These are phyloP conservation scores for Persicaria tinctoria DNA, from an alignment of 148 eudicot genomes.

Conservation along the genomic window DNA sequence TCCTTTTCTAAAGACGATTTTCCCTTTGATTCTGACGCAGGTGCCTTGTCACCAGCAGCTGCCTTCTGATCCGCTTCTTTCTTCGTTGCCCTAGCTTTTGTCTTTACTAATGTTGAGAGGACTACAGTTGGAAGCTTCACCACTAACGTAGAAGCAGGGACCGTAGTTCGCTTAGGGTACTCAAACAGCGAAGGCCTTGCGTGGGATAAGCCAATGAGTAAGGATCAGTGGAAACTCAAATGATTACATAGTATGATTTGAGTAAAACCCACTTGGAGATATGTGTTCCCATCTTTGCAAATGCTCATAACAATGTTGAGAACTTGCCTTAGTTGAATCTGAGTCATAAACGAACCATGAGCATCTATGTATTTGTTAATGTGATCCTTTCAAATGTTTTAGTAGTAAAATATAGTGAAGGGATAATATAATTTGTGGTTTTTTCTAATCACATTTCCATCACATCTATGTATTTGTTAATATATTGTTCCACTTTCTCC, in stretches of 20 bases:
- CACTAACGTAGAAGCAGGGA: conserved; percentile 64
- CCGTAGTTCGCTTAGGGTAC: conserved; percentile 87
- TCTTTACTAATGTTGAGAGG: conserved; percentile 71
- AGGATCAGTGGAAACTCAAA: no score
- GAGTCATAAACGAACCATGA: background rate
- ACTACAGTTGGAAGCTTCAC: conserved; percentile 90
- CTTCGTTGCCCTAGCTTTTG: conserved; percentile 73
- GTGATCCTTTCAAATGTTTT: background rate
- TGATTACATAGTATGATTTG: no score
- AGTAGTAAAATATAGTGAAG: background rate
- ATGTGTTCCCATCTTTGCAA: conserved; percentile 78
- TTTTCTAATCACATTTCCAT: conserved; percentile 61
- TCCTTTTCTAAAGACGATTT: no score
- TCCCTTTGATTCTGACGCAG: no score
- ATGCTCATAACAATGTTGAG: conserved; percentile 65
- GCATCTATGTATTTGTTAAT: no score
- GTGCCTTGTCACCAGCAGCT: no score
- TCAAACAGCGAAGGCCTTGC: conserved; percentile 95
- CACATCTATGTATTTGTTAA: conserved; percentile 66
- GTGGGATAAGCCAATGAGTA: conserved; percentile 31
- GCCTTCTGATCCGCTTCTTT: no score
- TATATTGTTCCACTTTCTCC: conserved; percentile 60
- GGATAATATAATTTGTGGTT: conserved; percentile 3
- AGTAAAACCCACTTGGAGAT: conserved; percentile 52
- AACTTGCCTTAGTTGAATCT: conserved; percentile 84